phyloP scores from a whole-genome alignment of 148 eudicot genomes.

The Dianthus caryophyllus region DNA sequence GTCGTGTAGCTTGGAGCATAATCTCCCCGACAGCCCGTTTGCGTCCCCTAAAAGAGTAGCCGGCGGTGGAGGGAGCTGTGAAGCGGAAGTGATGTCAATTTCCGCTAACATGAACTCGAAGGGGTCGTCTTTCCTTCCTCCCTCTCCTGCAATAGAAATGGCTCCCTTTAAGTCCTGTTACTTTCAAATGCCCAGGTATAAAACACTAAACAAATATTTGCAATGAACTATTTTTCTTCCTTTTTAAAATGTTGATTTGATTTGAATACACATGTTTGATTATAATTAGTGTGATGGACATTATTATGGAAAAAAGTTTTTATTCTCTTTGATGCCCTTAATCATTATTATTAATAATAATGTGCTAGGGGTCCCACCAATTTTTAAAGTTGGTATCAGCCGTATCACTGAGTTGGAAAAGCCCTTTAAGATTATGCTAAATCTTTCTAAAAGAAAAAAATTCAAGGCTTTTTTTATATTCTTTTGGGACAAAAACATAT shows the following conservation, averaged over 20 bases:
- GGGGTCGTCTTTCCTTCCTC: slow-evolving; percentile 49
- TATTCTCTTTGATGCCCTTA: slow-evolving; percentile 22
- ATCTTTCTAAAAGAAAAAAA: slow-evolving; percentile 15
- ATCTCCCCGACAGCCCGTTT: slow-evolving; percentile 87
- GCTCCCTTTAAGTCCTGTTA: slow-evolving; percentile 75
- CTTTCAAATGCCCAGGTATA: slow-evolving; percentile 83
- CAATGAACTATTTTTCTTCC: slow-evolving; percentile 11
- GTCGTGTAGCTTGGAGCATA: slow-evolving; percentile 71
- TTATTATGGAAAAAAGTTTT: slow-evolving; percentile 11
- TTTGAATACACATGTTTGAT: slow-evolving; percentile 17
- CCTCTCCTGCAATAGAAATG: slow-evolving; percentile 52
- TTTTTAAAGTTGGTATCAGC: slow-evolving; percentile 22
- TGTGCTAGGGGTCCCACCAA: slow-evolving; percentile 30
- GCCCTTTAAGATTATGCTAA: slow-evolving; percentile 27
- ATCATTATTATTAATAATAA: slow-evolving; percentile 2
- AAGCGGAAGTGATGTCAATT: no score
- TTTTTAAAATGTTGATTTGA: slow-evolving; percentile 1
- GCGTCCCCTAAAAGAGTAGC: slow-evolving; percentile 57
- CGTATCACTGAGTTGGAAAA: slow-evolving; percentile 26
- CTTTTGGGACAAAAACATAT: slow-evolving; percentile 20
- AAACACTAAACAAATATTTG: background rate
- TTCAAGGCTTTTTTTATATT: slow-evolving; percentile 17
- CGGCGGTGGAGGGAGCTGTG: slow-evolving; percentile 16
- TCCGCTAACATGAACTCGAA: slow-evolving; percentile 26
- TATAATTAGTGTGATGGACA: slow-evolving; percentile 17